Evolutionary conservation across 345 rosid genomes (phyloP).

Genomic region (Psidium guajava): DNA sequence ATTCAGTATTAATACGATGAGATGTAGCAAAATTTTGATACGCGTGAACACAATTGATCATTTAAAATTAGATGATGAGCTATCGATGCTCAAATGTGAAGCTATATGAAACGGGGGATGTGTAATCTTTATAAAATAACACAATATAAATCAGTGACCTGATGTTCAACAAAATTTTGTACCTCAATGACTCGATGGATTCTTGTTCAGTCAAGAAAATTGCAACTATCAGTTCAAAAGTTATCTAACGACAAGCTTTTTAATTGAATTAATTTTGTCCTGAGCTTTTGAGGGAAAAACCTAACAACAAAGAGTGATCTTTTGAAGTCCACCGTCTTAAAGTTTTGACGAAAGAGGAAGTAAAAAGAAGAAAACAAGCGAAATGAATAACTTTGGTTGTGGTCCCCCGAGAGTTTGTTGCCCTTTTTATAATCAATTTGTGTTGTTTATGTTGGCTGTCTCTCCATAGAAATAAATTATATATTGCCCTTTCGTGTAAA

Average conservation of each 20-base stretch:
- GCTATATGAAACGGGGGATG: background rate
- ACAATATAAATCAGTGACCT: background rate
- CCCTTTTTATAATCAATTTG: background rate
- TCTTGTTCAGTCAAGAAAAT: no score
- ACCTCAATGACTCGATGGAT: no score
- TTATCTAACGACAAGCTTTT: no score
- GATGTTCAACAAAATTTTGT: no score
- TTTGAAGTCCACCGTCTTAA: background rate
- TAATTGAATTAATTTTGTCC: background rate
- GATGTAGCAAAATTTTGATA: background rate
- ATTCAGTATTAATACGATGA: background rate
- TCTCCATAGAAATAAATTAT: no score
- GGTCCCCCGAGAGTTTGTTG: no score
- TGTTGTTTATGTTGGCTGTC: background rate
- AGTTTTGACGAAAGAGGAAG: background rate
- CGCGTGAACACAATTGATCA: background rate
- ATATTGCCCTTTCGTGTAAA: background rate
- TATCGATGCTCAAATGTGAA: background rate
- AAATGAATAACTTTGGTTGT: background rate
- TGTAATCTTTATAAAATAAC: background rate
- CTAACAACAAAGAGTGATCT: background rate
- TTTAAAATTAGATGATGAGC: background rate
- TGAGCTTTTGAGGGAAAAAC: background rate
- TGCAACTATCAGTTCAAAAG: no score
- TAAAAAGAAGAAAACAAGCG: background rate